Conservation (phyloP, 768 basidiomycete genomes). For the Termitomyces sp. region DNA sequence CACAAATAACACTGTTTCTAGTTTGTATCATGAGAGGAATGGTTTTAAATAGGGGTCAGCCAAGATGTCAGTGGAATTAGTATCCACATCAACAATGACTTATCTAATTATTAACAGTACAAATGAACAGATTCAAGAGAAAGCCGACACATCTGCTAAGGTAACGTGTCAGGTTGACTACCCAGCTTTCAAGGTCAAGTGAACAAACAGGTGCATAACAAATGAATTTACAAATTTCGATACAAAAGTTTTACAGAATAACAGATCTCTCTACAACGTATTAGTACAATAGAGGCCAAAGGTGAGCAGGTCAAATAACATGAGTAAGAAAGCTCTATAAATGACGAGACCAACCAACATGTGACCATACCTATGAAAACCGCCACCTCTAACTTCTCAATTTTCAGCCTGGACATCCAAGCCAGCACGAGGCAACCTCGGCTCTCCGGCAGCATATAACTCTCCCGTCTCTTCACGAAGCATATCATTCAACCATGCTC, state of each 20-base stretch:
- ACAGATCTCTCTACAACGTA: slow-evolving; percentile 5
- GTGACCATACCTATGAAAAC: neutral
- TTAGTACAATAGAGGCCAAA: slow-evolving; percentile 6
- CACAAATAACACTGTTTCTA: no score
- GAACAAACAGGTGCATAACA: neutral
- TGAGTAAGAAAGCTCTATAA: neutral
- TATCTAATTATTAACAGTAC: neutral
- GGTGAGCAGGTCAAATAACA: neutral
- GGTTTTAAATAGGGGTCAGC: no score
- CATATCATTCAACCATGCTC: slow-evolving; percentile 83
- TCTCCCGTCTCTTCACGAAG: slow-evolving; percentile 73
- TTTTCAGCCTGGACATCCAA: slow-evolving; percentile 51
- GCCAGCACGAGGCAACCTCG: slow-evolving; percentile 60
- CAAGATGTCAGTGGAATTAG: no score
- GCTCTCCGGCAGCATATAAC: slow-evolving; percentile 60
- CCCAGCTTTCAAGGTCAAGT: neutral
- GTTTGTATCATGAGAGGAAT: no score
- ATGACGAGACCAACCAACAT: neutral
- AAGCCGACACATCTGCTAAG: neutral
- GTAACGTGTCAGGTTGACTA: neutral
- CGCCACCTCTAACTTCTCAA: neutral
- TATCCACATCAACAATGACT: neutral
- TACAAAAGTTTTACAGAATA: neutral
- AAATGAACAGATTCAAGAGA: neutral
- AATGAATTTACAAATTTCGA: neutral